Evolutionary conservation across 306 rosid species (phyloP), one percentile per base, ranked within the genome.

Genomic region (Hylodesmum podocarpum): DNA sequence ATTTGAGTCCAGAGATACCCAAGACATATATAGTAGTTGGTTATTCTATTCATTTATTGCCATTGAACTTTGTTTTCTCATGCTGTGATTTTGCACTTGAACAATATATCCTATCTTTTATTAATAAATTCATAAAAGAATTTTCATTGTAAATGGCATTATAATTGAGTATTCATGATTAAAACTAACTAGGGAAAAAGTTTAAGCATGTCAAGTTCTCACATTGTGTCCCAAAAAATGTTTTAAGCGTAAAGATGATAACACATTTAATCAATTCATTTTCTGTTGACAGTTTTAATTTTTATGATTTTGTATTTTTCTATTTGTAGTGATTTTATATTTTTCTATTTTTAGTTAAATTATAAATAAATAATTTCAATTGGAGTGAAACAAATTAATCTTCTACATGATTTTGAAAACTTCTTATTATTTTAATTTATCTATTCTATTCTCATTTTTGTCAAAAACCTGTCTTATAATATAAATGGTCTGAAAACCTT

Each of bases 41-140:
- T 78, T 83, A 37, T 68, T 74, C 78, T 34, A 70, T 78, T 75
- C 85, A 84, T 80, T 86, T 76, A 73, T 69, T 80, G 85, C 76
- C 14, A 9, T 44, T 33, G 31, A 66, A 66, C 55, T 66, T 69
- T 72, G 41, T 81, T 84, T 67, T 80, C 74, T 86, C 78, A 51
- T 15, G 34, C 70, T 24, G 10, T 16, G 15, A 8, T 15, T 41
- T 2, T 22, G 41, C 22, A 50, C 65, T 22, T 11, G 47, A 27
- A 62, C 49, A 74, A 19, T 18, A 43, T 39, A 43, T 37, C 24
- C 31, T 19, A 49, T n/a, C 46, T 36, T 53, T 27, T 31, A 15
- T 44, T 4, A 33, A 33, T 33, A 33, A 33, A 2, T 33, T 33
- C 37, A 5, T 1, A 33, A 33, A 33, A 33, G 1, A 33, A 33